Evolutionary conservation across 2,329 filamentous ascomycete species (phyloP), one percentile per base, ranked within the genome.

Genomic region (Neonectria magnoliae): DNA sequence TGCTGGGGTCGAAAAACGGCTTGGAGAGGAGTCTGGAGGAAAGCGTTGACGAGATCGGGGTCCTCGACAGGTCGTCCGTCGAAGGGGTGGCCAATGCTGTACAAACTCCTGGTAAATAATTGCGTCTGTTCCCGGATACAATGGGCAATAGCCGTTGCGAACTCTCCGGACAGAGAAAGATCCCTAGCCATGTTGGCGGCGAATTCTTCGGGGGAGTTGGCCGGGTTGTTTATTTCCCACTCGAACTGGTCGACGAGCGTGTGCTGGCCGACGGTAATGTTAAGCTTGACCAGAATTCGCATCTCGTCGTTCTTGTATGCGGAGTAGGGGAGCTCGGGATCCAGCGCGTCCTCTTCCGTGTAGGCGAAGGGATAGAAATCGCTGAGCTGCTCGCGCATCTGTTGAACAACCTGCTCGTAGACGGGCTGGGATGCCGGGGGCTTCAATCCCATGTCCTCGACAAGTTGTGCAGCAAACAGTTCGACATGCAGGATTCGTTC

Each of bases 231-330:
- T 77, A 98, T 94, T 73, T 99, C 96, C 96, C 96, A 99, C 80
- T 99, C 96, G 67, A 99, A 98, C 77, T 98, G 96, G 75, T 99
- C 96, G 38, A 98, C 91, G 27, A 99, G 84, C 0, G 94, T 98
- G 76, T 97, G 93, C 68, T 93, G 91, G 44, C 95, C 96, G 75
- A 99, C 98, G 7, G 96, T 98, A 75, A 99, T 97, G 80, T 98
- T 98, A 55, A 99, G 85, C 80, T 98, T 98, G 80, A 99, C 89
- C 47, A 97, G 83, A 71, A 99, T 92, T 55, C 96, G 91, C 95
- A 99, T 98, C 82, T 99, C 96, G 77, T 99, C 96, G 76, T 99
- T 97, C 80, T 98, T 98, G 83, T 98, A 97, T 7, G 96, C 94
- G 42, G 87, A 90, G 77, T 98, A 98, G 0, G 95, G 94, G 13